Base-by-base conservation (phyloP, 2,329 filamentous ascomycete species). In the Macrophomina pseudophaseolina region DNA sequence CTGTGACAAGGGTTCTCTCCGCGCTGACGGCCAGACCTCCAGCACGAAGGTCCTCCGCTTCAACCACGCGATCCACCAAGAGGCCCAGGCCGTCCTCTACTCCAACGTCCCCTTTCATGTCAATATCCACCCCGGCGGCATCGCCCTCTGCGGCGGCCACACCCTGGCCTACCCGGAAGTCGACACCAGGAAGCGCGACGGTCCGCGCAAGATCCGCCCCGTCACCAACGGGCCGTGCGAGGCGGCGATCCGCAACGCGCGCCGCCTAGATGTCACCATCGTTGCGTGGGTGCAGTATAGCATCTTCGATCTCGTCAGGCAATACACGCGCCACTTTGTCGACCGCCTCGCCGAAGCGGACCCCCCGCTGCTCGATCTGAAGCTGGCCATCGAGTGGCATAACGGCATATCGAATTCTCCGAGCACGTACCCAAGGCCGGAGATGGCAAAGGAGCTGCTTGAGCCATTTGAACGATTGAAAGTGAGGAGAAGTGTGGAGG, bases 171-270 rank as follows among this genome's bases (percentile, higher is more conserved):
- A 56, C 51, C 40, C 53, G 12, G 64, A 58, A 5, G 51, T 58
- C 44, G 64, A 66, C 33, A 44, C 59, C 44, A 53, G 64, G 30
- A 66, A 66, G 64, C 64, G 40, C 44, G 46, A 53, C 52, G 64
- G 52, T 6, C 64, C 64, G 30, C 1, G 12, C 32, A 49, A 35
- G 38, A 35, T 66, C n/a, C 42, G 40, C 7, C n/a, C 23, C 1
- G 42, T 52, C 12, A 32, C 0, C 9, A 30, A n/a, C 28, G 40
- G 5, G 6, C 5, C 9, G 11, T 56, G 49, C 35, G 38, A 30
- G n/a, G 38, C 33, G 16, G 14, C 48, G 30, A 40, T 56, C 28
- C 51, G 40, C 42, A 48, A 58, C 32, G 64, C 30, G 16, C 32
- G 44, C 16, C 40, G 53, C n/a, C 14, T 66, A 8, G 53, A 66